Evolutionary conservation across 371 early-diverging fungal species (phyloP).

Genomic region (Aphelidium insulamus): DNA sequence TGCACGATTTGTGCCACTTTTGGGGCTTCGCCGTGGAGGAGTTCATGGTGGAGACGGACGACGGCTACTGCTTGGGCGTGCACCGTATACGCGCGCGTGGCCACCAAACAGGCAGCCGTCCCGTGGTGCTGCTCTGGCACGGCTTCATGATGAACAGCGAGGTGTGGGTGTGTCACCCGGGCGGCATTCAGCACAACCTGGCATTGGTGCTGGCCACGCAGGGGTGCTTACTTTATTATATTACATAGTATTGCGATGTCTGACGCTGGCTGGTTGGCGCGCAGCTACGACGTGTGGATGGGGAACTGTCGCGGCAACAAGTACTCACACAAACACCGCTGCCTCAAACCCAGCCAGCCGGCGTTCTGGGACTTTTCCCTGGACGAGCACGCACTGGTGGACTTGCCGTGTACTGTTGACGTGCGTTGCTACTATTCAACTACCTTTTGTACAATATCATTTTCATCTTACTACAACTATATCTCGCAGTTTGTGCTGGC

Average conservation of each 20-base stretch:
- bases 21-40: slow-evolving; percentile 62
- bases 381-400: slow-evolving; percentile 68
- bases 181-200: slow-evolving; percentile 30
- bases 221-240: slow-evolving; percentile 16
- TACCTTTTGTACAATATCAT: neutral
- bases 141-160: slow-evolving; percentile 86
- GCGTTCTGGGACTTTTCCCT: slow-evolving; percentile 85
- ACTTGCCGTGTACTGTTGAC: slow-evolving; percentile 65
- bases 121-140: slow-evolving; percentile 79
- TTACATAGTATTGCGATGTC: neutral
- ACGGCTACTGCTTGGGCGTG: slow-evolving; percentile 66
- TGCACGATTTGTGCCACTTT: slow-evolving; percentile 2
- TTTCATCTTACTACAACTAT: neutral
- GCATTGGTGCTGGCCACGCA: slow-evolving; percentile 47
- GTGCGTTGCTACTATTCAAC: slow-evolving; percentile 12
- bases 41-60: slow-evolving; percentile 62
- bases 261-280: neutral
- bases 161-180: slow-evolving; percentile 65
- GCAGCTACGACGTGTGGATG: slow-evolving; percentile 81
- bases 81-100: slow-evolving; percentile 46
- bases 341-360: slow-evolving; percentile 32
- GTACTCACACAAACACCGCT: slow-evolving; percentile 66
- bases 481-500: slow-evolving; percentile 45
- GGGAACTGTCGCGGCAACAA: slow-evolving; percentile 93
- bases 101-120: slow-evolving; percentile 12